Percentiles rank a stretch among this genome's conserved stretches.
These are phyloP conservation scores for Leptographium flavum DNA, from an alignment of 2,329 filamentous ascomycete genomes.

Conservation along the genomic window DNA sequence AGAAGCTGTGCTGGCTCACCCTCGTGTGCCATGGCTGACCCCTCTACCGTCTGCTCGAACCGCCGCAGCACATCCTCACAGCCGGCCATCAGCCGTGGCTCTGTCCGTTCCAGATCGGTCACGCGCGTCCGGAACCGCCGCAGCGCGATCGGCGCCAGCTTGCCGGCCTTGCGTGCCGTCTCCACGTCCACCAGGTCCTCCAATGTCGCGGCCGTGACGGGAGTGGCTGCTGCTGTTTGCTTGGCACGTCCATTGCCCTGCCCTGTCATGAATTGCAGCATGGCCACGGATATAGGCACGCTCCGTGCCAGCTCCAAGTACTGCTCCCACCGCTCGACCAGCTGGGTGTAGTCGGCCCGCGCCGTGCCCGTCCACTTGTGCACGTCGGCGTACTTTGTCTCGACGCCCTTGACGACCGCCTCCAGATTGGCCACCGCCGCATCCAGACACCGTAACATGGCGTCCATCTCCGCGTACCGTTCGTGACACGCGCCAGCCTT, in stretches of 20 bases:
- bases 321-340: conserved; percentile 52
- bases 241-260: conserved; percentile 15
- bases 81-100: conserved; percentile 43
- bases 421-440: conserved; percentile 79
- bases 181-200: conserved; percentile 65
- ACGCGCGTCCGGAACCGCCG: conserved; percentile 46
- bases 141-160: conserved; percentile 43
- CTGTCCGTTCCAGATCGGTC: conserved; percentile 44
- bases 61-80: conserved; percentile 48
- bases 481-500: conserved; percentile 49
- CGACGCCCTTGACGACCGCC: conserved; percentile 55
- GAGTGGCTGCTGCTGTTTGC: conserved; percentile 15
- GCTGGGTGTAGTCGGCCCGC: conserved; percentile 50
- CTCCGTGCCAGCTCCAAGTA: conserved; percentile 50
- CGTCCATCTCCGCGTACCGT: conserved; percentile 57
- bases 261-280: conserved; percentile 52
- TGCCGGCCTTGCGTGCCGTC: conserved; percentile 57
- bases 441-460: conserved; percentile 66
- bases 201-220: conserved; percentile 37
- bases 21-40: conserved; percentile 40
- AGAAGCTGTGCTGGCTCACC: conserved; percentile 56
- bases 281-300: conserved; percentile 49
- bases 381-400: conserved; percentile 56
- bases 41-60: conserved; percentile 44
- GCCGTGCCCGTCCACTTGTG: conserved; percentile 57